Evolutionary conservation across 2,329 filamentous ascomycete species (phyloP).

Genomic region (Pseudogymnoascus sp.): DNA sequence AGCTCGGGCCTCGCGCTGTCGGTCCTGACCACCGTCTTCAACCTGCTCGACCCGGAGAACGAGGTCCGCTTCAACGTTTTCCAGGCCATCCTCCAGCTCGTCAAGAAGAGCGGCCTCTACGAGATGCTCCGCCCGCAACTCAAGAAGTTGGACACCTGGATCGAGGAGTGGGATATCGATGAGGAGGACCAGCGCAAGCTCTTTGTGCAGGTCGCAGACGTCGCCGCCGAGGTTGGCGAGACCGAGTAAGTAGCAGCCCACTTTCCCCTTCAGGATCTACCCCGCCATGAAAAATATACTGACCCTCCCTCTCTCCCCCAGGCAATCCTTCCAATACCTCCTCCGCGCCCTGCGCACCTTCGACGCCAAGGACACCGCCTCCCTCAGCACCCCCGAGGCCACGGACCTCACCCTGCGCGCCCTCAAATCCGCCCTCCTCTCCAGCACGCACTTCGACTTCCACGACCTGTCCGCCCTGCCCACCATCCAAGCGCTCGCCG

Average conservation of each 20-base stretch:
- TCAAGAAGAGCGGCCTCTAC: conserved; percentile 67
- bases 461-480: conserved; percentile 62
- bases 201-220: conserved; percentile 73
- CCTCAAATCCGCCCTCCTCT: conserved; percentile 57
- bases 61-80: conserved; percentile 85
- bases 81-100: conserved; percentile 75
- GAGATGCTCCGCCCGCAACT: conserved; percentile 78
- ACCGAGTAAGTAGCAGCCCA: conserved; percentile 47
- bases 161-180: conserved; percentile 72
- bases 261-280: conserved; percentile 8
- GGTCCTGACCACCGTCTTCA: conserved; percentile 92
- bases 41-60: conserved; percentile 70
- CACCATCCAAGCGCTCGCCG: conserved; percentile 76
- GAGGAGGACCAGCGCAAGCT: conserved; percentile 77
- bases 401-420: conserved; percentile 56
- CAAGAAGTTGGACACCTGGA: conserved; percentile 73
- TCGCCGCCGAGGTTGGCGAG: conserved; percentile 70
- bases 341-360: conserved; percentile 55
- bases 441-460: conserved; percentile 62
- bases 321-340: conserved; percentile 58
- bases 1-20: conserved; percentile 80
- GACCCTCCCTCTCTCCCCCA: conserved; percentile 9
- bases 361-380: conserved; percentile 45
- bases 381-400: conserved; percentile 49
- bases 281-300: conserved; percentile 19